These are phyloP conservation scores for Tylopilus sp. DNA, from an alignment of 1,284 basidiomycete species.

Conservation along the genomic window DNA sequence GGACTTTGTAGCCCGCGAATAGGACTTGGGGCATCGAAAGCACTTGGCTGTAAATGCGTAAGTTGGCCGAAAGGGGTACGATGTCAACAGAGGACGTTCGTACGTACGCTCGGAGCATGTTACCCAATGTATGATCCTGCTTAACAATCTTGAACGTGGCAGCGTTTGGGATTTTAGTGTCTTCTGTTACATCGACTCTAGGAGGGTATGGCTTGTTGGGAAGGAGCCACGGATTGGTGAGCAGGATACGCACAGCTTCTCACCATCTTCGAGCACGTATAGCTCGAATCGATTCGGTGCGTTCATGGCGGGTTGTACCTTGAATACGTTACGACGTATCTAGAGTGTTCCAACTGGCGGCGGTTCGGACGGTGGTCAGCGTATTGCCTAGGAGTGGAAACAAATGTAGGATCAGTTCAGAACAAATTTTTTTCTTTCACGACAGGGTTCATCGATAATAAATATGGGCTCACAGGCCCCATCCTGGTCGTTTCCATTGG, in stretches of 20 bases:
- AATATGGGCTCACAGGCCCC: conserved; percentile 50
- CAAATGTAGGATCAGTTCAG: background rate
- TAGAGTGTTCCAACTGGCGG: background rate
- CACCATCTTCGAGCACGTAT: conserved; percentile 88
- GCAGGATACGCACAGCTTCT: conserved; percentile 72
- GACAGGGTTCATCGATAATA: conserved; percentile 62
- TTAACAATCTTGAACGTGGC: conserved; percentile 92
- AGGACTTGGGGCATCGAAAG: conserved; percentile 81
- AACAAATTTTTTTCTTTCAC: conserved; percentile 49
- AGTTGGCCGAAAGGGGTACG: conserved; percentile 9
- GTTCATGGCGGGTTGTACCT: conserved; percentile 59
- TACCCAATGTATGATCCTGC: conserved; percentile 96
- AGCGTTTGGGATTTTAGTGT: conserved; percentile 96
- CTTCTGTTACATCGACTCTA: conserved; percentile 89
- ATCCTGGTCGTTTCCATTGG: conserved; percentile 39
- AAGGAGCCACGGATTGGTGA: background rate
- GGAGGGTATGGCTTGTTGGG: background rate
- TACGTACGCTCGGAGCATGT: conserved; percentile 91
- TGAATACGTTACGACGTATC: background rate
- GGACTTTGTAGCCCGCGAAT: conserved; percentile 97
- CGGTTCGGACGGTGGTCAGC: background rate
- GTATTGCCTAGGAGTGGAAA: background rate
- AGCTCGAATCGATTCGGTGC: conserved; percentile 91
- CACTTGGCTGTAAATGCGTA: conserved; percentile 63
- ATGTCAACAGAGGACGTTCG: background rate